These are phyloP conservation scores for Fusarium xylarioides DNA, from an alignment of 2,329 filamentous ascomycete genomes.

Conservation along the genomic window DNA sequence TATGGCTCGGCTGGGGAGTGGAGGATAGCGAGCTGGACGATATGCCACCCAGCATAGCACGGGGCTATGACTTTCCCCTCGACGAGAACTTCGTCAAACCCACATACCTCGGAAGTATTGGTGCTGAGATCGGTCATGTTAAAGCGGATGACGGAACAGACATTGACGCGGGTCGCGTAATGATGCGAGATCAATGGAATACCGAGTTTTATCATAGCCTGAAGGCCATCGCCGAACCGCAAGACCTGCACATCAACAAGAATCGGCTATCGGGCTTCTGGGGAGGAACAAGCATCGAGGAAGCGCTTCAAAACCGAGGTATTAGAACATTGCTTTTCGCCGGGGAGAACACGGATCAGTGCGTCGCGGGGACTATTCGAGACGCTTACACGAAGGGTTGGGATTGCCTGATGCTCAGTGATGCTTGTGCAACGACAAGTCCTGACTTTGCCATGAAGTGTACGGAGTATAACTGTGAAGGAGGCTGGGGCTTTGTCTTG, in stretches of 20 bases:
- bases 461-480: not conserved
- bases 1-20: not conserved
- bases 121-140: not conserved
- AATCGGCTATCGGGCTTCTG: not conserved
- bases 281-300: not conserved
- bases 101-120: not conserved
- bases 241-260: not conserved
- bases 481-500: not conserved
- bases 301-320: rapidly evolving
- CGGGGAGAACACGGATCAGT: not conserved
- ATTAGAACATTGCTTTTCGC: not conserved
- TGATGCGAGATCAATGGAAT: not conserved
- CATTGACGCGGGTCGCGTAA: not conserved
- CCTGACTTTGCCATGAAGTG: not conserved
- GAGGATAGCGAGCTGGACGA: rapidly evolving
- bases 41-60: rapidly evolving
- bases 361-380: not conserved
- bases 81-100: not conserved
- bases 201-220: not conserved
- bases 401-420: not conserved
- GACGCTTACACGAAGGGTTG: not conserved
- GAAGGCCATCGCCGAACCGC: rapidly evolving
- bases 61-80: not conserved
- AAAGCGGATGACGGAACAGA: rapidly evolving
- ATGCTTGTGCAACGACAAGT: not conserved